Base-by-base conservation (phyloP, 2,329 filamentous ascomycete genomes). In the Tolypocladium tundrense region DNA sequence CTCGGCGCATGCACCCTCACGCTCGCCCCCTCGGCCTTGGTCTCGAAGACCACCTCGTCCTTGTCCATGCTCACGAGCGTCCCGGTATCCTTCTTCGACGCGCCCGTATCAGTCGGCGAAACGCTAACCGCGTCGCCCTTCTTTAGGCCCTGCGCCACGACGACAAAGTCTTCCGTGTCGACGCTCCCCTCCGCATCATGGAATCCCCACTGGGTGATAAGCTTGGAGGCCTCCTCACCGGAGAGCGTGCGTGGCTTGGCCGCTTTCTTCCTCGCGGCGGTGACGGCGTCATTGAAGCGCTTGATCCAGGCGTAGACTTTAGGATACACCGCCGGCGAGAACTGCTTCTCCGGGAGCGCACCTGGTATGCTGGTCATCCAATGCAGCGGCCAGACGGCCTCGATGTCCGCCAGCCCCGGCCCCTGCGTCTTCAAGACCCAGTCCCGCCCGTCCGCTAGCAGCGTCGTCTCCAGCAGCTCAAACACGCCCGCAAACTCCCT, bases 321-420 rank as follows among this genome's bases (percentile, higher is more conserved):
- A 0, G 86, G 87, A 64, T 82, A 88, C 43, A 71, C 72, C 21
- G 69, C 68, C 16, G 73, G 66, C 3, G 79, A 80, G 61, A 90
- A 78, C 8, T 77, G 64, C 24, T 79, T 74, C 54, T 72, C 59
- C 4, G 82, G 79, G 53, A 88, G 74, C 16, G 80, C 79, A 5
- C 79, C 79, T 14, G 79, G 78, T 53, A 88, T 73, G 13, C 70
- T 72, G 3, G 71, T 68, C 1, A 89, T 70, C 88, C 88, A 91
- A 69, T 86, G 79, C 62, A 90, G 79, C 0, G 81, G 77, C 85
- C 84, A 90, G 14, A 87, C 72, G 50, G 80, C 83, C 72, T 91
- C 84, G 60, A 91, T 83, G 68, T 91, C 88, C 4, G 82, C 85
- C 61, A 89, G 68, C 1, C 75, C 78, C 1, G 84, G 82, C 21